Base-by-base conservation (phyloP, 139 green algal species). In the Auxenochlorella pyrenoidosa region DNA sequence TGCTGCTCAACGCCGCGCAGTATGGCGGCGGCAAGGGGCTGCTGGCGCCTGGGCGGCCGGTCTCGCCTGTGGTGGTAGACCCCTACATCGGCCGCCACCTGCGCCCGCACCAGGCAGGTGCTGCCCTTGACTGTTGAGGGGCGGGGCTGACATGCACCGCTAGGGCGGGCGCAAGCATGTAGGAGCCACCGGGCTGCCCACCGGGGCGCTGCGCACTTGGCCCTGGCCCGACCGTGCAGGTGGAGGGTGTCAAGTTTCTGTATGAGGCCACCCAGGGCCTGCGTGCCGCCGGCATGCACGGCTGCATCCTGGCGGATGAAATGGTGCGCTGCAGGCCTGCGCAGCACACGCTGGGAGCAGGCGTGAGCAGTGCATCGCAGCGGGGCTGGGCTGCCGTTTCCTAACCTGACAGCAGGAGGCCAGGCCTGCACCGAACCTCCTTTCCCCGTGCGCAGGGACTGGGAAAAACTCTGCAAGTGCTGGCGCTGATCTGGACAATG, bases 291-390 rank as follows among this genome's bases (percentile, higher is more conserved):
- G 80, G 71, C 36, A 81, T 82, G 36, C 75, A 47, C 24, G 96
- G 96, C 34, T 93, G 90, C 86, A 93, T 98, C 40, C 90, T 98
- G 72, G 95, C 96, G 2, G 94, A 98, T 79, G 93, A 96, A 34
- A 98, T 98, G 96, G 82, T 86, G 81, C 41, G 59, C 77, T 65
- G 28, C 41, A 1, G 75, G 24, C 24, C 47, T 54, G 47, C 47
- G 47, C 47, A 54, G 47, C n/a, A n/a, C n/a, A n/a, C n/a, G n/a
- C n/a, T n/a, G n/a, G n/a, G n/a, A n/a, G n/a, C n/a, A n/a, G n/a
- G n/a, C n/a, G n/a, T n/a, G n/a, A n/a, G n/a, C n/a, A n/a, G n/a
- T n/a, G n/a, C n/a, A n/a, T n/a, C n/a, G n/a, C n/a, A n/a, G n/a
- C n/a, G n/a, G n/a, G n/a, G n/a, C n/a, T n/a, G n/a, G n/a, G n/a